A percentile compares a stretch with the other conserved stretches of the same genome.
phyloP scores from a whole-genome alignment of 495 filamentous ascomycete genomes.

The Copromyces sp. region DNA sequence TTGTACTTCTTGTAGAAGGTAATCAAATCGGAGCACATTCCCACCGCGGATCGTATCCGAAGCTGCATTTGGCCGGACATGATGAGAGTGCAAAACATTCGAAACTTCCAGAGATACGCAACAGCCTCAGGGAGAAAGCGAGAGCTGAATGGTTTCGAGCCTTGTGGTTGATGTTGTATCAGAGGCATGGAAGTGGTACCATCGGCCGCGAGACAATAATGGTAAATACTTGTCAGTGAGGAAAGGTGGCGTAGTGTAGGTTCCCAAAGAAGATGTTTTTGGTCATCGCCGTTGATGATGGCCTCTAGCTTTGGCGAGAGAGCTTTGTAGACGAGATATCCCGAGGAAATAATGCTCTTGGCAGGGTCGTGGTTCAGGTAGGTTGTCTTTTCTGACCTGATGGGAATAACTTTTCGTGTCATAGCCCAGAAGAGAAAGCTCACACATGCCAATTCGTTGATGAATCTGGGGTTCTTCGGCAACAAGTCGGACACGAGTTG shows the following conservation, averaged over 20 bases:
- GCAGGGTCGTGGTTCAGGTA: slow-evolving; percentile 11
- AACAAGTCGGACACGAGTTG: slow-evolving; percentile 22
- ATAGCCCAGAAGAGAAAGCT: slow-evolving; percentile 20
- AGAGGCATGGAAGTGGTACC: slow-evolving; percentile 20
- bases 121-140: slow-evolving; percentile 38
- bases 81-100: slow-evolving; percentile 57
- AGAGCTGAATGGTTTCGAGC: slow-evolving; percentile 18
- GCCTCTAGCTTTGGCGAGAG: slow-evolving; percentile 30
- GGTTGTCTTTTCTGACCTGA: slow-evolving; percentile 7
- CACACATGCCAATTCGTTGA: slow-evolving; percentile 32
- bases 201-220: slow-evolving; percentile 29
- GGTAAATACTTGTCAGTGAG: slow-evolving; percentile 30
- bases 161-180: slow-evolving; percentile 22
- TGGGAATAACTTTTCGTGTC: slow-evolving; percentile 20
- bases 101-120: slow-evolving; percentile 59
- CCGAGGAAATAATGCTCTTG: slow-evolving; percentile 20
- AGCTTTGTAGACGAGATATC: slow-evolving; percentile 28
- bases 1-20: slow-evolving; percentile 40
- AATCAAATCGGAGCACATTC: slow-evolving; percentile 64
- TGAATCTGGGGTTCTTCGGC: slow-evolving; percentile 29
- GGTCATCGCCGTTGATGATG: slow-evolving; percentile 36
- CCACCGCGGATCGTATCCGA: slow-evolving; percentile 58
- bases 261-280: slow-evolving; percentile 34
- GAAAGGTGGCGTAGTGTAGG: slow-evolving; percentile 29
- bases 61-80: slow-evolving; percentile 83